phyloP scores from a whole-genome alignment of 805 yeast species.

The Zygosaccharomyces pseudorouxii region DNA sequence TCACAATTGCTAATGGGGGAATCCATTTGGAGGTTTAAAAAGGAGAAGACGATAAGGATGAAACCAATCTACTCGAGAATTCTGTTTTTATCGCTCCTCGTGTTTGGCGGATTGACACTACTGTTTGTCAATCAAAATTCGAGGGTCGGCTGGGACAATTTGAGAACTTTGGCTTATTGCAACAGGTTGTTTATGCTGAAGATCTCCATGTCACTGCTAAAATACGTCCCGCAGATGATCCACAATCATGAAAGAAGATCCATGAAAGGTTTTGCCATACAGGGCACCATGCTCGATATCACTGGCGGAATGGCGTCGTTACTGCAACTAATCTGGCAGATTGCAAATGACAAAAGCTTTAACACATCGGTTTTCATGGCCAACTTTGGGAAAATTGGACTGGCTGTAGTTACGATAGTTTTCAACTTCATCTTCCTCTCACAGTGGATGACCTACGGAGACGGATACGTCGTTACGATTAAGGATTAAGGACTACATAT shows the following conservation, averaged over 20 bases:
- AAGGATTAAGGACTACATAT: background rate
- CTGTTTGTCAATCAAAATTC: slow-evolving; percentile 14
- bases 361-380: slow-evolving; percentile 25
- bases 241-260: slow-evolving; percentile 76
- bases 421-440: slow-evolving; percentile 38
- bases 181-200: slow-evolving; percentile 35
- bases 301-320: slow-evolving; percentile 37
- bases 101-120: slow-evolving; percentile 15
- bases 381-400: slow-evolving; percentile 40
- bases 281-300: slow-evolving; percentile 39
- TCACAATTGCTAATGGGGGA: slow-evolving; percentile 40
- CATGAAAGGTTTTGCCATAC: slow-evolving; percentile 78
- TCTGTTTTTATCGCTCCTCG: slow-evolving; percentile 14
- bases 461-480: background rate
- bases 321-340: slow-evolving; percentile 24
- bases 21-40: slow-evolving; percentile 35
- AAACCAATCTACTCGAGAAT: slow-evolving; percentile 23
- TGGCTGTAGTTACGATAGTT: slow-evolving; percentile 37
- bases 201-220: slow-evolving; percentile 45
- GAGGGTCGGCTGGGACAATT: slow-evolving; percentile 21
- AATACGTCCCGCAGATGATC: slow-evolving; percentile 74
- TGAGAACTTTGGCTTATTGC: slow-evolving; percentile 23
- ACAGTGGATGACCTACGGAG: slow-evolving; percentile 34
- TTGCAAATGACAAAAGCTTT: slow-evolving; percentile 21
- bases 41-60: slow-evolving; percentile 23